Conservation (phyloP, 805 yeast species). For the Ascoidea tarda region DNA sequence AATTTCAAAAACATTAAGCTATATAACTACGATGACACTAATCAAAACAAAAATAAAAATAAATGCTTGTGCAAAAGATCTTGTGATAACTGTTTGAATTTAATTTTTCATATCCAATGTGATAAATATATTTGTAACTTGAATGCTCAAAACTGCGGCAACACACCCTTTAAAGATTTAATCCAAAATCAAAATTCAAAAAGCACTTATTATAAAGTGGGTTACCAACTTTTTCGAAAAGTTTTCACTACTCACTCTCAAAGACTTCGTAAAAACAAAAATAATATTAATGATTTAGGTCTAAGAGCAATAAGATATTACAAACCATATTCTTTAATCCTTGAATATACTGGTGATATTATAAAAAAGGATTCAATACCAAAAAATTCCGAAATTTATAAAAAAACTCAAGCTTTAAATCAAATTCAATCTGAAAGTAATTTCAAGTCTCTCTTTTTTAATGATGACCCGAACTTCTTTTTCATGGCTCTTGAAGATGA, state of each 20-base stretch:
- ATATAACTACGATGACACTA: constrained; percentile 18
- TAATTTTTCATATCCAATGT: constrained; percentile 4
- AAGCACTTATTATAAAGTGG: neutral
- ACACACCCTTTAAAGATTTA: neutral
- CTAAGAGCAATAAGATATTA: constrained; percentile 23
- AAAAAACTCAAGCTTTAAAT: no score
- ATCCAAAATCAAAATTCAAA: neutral
- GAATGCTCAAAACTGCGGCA: neutral
- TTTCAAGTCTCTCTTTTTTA: no score
- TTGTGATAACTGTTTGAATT: neutral
- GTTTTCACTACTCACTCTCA: neutral
- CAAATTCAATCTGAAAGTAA: no score
- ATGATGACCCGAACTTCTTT: constrained; percentile 18
- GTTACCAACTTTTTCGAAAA: neutral
- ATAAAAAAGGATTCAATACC: constrained; percentile 16
- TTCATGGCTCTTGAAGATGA: constrained; percentile 28
- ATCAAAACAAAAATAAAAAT: constrained; percentile 18
- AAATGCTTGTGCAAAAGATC: constrained; percentile 1
- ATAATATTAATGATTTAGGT: constrained; percentile 29
- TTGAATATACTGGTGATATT: constrained; percentile 37
- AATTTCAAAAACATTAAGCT: no score
- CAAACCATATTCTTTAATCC: constrained; percentile 23
- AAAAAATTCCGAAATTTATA: constrained; percentile 15
- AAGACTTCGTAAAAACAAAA: constrained; percentile 20
- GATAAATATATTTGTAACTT: constrained; percentile 1